A percentile compares a stretch with the other conserved stretches of the same genome.
Conservation (phyloP, 495 filamentous ascomycete species). For the Pyronema omphalodes region DNA sequence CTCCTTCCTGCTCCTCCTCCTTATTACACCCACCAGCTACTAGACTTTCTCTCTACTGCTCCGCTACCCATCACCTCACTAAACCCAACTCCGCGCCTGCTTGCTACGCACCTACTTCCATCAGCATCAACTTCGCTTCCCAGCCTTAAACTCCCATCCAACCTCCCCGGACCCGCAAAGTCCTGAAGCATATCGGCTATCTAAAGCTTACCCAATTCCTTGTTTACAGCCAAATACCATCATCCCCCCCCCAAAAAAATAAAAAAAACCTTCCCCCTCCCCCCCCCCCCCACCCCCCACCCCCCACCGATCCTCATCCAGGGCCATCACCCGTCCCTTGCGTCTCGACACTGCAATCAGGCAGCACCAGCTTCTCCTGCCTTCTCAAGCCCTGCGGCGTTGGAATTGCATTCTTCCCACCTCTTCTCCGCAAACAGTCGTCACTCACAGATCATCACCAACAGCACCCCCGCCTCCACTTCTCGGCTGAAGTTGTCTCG, state of each 20-base stretch:
- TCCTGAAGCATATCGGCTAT: background rate
- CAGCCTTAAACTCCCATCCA: too few species aligned
- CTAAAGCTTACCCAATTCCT: background rate
- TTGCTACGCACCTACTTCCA: background rate
- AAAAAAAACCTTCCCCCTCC: background rate
- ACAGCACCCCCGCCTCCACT: conserved; percentile 1
- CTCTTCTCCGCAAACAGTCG: background rate
- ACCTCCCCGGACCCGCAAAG: background rate
- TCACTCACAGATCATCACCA: conserved; percentile 4
- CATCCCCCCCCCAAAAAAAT: background rate
- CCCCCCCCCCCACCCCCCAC: too few species aligned
- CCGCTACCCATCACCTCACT: background rate
- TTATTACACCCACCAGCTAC: too few species aligned
- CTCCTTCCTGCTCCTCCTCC: too few species aligned
- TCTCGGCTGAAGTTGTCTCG: conserved; percentile 5
- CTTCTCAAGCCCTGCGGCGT: too few species aligned
- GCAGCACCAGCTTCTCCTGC: too few species aligned
- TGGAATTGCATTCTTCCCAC: background rate
- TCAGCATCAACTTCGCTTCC: background rate
- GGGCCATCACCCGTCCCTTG: too few species aligned
- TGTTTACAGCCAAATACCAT: background rate
- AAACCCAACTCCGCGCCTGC: background rate
- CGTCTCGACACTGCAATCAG: too few species aligned
- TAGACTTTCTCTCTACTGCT: background rate
- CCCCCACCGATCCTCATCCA: too few species aligned